Conservation (phyloP, 2,329 filamentous ascomycete genomes). For the Camillea tinctor region DNA sequence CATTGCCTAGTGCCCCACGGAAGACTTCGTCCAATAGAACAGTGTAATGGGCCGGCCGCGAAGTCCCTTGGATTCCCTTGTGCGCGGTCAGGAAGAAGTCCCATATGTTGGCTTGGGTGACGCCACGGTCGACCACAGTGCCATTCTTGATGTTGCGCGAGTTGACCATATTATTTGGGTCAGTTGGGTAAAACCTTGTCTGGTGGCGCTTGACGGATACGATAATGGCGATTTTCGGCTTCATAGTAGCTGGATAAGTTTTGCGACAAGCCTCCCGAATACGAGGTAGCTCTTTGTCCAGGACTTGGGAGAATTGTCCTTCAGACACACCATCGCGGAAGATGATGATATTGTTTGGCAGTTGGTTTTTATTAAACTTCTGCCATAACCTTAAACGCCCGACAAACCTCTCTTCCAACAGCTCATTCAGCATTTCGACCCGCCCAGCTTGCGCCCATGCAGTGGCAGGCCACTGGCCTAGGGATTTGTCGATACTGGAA, state of each 20-base stretch:
- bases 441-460: constrained; percentile 64
- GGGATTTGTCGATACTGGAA: constrained; percentile 65
- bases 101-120: constrained; percentile 73
- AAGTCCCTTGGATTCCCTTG: constrained; percentile 74
- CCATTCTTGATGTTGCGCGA: constrained; percentile 71
- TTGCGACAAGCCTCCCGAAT: constrained; percentile 64
- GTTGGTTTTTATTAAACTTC: constrained; percentile 48
- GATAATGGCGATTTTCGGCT: constrained; percentile 68
- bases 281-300: constrained; percentile 64
- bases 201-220: constrained; percentile 88
- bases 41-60: constrained; percentile 81
- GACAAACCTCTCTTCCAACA: constrained; percentile 59
- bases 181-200: constrained; percentile 79
- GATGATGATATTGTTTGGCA: constrained; percentile 75
- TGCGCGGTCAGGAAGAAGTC: constrained; percentile 88
- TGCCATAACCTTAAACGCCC: constrained; percentile 67
- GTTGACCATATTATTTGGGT: constrained; percentile 39
- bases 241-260: constrained; percentile 52
- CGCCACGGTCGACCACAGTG: constrained; percentile 80
- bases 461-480: constrained; percentile 78
- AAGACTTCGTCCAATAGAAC: constrained; percentile 72
- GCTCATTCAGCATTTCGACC: constrained; percentile 68
- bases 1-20: constrained; percentile 31
- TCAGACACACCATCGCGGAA: constrained; percentile 91
- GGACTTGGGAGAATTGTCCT: constrained; percentile 71